A percentile compares a stretch with the other conserved stretches of the same genome.
These are phyloP conservation scores for Solanum hybrid DNA, from an alignment of 305 asterid genomes.

Conservation along the genomic window DNA sequence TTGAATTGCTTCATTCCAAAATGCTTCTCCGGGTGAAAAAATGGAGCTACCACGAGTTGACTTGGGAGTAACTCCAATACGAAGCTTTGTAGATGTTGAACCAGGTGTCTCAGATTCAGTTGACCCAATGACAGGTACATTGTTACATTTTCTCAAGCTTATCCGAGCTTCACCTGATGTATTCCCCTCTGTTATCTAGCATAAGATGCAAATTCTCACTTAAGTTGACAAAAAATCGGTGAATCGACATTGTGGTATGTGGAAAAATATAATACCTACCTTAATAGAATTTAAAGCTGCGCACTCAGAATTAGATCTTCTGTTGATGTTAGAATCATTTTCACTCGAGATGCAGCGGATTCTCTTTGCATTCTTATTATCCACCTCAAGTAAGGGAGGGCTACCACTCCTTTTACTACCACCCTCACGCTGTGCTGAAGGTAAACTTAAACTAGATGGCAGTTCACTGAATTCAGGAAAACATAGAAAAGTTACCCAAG, in stretches of 20 bases:
- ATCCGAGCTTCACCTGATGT: constrained; percentile 34
- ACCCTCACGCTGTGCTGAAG: constrained; percentile 25
- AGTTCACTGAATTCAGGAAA: constrained; percentile 34
- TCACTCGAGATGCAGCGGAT: constrained; percentile 26
- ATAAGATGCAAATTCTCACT: constrained; percentile 9
- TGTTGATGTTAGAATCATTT: constrained; percentile 25
- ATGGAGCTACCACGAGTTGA: constrained; percentile 65
- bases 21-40: constrained; percentile 93
- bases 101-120: constrained; percentile 59
- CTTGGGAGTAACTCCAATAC: constrained; percentile 54
- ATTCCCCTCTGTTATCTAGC: constrained; percentile 37
- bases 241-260: background rate
- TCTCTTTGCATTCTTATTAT: constrained; percentile 34
- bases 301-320: constrained; percentile 20
- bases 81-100: constrained; percentile 23
- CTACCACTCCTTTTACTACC: constrained; percentile 28
- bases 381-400: constrained; percentile 32
- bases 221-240: background rate
- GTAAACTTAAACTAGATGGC: constrained; percentile 29
- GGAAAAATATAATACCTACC: constrained; percentile 24
- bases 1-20: constrained; percentile 92
- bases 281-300: constrained; percentile 27
- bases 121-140: constrained; percentile 20
- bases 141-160: constrained; percentile 71
- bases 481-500: constrained; percentile 3